Evolutionary conservation across 495 filamentous ascomycete species (phyloP).

Genomic region (Evernia prunastri): DNA sequence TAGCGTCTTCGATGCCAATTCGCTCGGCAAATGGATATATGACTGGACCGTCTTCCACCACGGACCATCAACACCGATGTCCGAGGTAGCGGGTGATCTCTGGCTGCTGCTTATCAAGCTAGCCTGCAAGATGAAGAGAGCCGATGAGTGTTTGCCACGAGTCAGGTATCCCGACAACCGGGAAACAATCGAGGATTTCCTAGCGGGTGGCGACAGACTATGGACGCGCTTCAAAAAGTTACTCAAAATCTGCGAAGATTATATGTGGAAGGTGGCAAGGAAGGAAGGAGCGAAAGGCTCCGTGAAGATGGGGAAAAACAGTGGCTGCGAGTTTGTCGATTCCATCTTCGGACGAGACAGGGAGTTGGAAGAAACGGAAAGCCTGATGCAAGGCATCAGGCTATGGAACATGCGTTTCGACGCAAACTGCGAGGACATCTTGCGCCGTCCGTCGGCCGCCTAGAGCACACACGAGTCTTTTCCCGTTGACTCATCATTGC

Average conservation of each 20-base stretch:
- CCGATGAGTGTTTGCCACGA: constrained; percentile 70
- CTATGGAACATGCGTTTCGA: constrained; percentile 95
- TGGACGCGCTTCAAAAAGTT: constrained; percentile 81
- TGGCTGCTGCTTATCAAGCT: constrained; percentile 94
- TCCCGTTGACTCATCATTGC: constrained; percentile 10
- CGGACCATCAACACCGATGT: constrained; percentile 76
- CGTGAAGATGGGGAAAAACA: constrained; percentile 82
- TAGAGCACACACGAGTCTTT: constrained; percentile 3
- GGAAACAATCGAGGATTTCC: constrained; percentile 84
- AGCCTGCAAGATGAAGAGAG: constrained; percentile 91
- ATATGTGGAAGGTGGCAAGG: constrained; percentile 78
- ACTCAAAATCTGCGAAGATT: constrained; percentile 83
- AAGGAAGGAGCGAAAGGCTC: constrained; percentile 57
- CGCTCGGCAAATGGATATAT: constrained; percentile 97
- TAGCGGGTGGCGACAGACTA: constrained; percentile 82
- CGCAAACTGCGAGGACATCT: constrained; percentile 89
- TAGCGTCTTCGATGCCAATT: constrained; percentile 96
- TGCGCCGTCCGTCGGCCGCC: constrained; percentile 48
- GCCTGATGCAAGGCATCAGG: constrained; percentile 86
- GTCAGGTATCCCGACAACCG: constrained; percentile 65
- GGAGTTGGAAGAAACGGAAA: constrained; percentile 87
- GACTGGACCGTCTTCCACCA: constrained; percentile 98
- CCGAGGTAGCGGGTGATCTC: constrained; percentile 87
- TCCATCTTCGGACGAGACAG: constrained; percentile 92
- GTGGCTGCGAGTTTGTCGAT: constrained; percentile 93